A percentile compares a stretch with the other conserved stretches of the same genome.
phyloP scores from a whole-genome alignment of 805 yeast species.

The Candida insectorum region DNA sequence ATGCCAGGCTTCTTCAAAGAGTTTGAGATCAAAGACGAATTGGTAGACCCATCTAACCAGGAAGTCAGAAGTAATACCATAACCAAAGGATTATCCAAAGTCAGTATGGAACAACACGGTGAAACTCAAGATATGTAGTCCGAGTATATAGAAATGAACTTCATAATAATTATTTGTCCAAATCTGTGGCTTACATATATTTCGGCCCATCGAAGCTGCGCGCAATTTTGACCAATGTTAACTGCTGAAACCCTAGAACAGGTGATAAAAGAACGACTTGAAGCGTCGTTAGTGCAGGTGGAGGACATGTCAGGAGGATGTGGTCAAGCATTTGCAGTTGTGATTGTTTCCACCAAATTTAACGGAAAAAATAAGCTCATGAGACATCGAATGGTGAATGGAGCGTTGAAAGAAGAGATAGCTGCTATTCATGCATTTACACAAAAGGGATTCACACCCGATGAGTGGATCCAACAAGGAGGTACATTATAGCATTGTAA shows the following conservation, averaged over 20 bases:
- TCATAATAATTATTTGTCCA: too few species aligned
- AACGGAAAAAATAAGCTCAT: conserved; percentile 77
- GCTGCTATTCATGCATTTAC: conserved; percentile 91
- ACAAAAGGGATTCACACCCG: conserved; percentile 81
- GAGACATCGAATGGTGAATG: conserved; percentile 85
- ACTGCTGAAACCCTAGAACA: conserved; percentile 42
- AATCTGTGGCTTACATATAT: too few species aligned
- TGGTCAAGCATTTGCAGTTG: conserved; percentile 95
- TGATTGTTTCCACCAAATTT: conserved; percentile 72
- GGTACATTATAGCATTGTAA: conserved; percentile 17
- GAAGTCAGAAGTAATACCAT: conserved; percentile 29
- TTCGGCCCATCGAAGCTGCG: neutral
- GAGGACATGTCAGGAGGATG: conserved; percentile 89
- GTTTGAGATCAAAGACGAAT: conserved; percentile 14
- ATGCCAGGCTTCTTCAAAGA: conserved; percentile 25
- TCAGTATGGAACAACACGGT: conserved; percentile 25
- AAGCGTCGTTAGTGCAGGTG: conserved; percentile 64
- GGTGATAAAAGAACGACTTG: conserved; percentile 53
- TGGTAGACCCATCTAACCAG: conserved; percentile 17
- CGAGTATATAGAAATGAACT: neutral
- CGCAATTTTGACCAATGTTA: conserved; percentile 11
- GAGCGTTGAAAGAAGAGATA: conserved; percentile 77
- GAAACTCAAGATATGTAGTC: conserved; percentile 20
- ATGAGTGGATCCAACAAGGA: conserved; percentile 67
- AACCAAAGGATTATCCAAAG: conserved; percentile 28